phyloP scores from a whole-genome alignment of 75 land plant species.

The Sequoiadendron giganteum region DNA sequence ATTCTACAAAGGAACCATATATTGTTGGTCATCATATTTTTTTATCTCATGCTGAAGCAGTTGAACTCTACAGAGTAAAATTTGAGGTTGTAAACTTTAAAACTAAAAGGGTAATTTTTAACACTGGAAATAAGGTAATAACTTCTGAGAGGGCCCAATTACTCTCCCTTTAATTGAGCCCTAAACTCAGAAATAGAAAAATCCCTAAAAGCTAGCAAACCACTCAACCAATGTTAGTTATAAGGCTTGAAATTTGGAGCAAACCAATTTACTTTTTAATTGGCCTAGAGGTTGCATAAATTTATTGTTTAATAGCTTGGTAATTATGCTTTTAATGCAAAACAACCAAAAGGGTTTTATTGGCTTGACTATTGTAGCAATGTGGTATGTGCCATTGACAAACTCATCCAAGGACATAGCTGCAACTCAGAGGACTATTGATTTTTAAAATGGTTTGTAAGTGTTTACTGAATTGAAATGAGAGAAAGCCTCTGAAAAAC shows the following conservation, averaged over 20 bases:
- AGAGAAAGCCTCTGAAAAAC: not conserved
- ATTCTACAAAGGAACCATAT: slow-evolving; percentile 66
- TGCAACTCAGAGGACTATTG: slow-evolving; percentile 19
- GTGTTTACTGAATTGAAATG: not conserved
- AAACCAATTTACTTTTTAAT: no score
- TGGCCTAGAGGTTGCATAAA: no score
- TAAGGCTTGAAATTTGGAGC: not conserved
- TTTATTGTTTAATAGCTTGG: no score
- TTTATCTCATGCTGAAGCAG: slow-evolving; percentile 19
- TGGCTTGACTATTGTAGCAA: no score
- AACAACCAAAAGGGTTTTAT: no score
- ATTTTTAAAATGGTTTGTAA: slow-evolving; percentile 24
- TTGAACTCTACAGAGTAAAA: slow-evolving; percentile 19
- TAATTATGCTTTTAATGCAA: no score
- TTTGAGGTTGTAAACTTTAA: slow-evolving; percentile 26
- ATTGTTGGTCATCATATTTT: slow-evolving; percentile 51
- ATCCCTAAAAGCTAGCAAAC: not conserved
- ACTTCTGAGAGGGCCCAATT: not conserved
- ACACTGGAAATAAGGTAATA: not conserved
- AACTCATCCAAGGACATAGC: slow-evolving; percentile 7
- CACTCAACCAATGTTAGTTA: not conserved
- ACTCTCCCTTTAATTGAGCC: not conserved
- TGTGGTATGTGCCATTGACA: no score
- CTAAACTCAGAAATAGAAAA: not conserved
- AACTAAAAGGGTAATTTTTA: no score